phyloP scores from a whole-genome alignment of 2,329 filamentous ascomycete species.

The Coniella lustricola region DNA sequence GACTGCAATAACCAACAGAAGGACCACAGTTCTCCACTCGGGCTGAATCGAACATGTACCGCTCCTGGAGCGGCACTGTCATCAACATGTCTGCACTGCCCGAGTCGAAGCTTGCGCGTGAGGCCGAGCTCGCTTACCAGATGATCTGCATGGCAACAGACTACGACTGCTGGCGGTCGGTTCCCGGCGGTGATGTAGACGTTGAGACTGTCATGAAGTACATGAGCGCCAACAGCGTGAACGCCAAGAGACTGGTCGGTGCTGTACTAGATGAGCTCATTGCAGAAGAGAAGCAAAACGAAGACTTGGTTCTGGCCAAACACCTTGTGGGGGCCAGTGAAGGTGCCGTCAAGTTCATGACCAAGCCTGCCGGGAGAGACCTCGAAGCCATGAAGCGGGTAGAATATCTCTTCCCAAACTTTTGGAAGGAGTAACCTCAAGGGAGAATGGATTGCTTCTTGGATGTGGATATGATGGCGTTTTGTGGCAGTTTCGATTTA shows the following conservation, averaged over 20 bases:
- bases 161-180: constrained; percentile 95
- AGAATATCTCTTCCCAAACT: constrained; percentile 81
- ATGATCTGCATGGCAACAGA: constrained; percentile 99
- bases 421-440: constrained; percentile 41
- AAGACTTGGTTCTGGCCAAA: constrained; percentile 68
- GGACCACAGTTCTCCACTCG: constrained; percentile 97
- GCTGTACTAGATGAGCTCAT: constrained; percentile 77
- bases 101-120: constrained; percentile 90
- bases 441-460: neutral
- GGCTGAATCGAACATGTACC: constrained; percentile 92
- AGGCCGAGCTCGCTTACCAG: constrained; percentile 94
- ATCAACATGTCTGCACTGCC: constrained; percentile 98
- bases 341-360: constrained; percentile 75
- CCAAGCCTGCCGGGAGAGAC: constrained; percentile 66
- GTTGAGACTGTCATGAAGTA: constrained; percentile 96
- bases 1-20: constrained; percentile 47
- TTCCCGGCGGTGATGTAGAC: constrained; percentile 63
- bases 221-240: constrained; percentile 88
- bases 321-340: constrained; percentile 71
- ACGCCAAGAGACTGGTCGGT: constrained; percentile 77
- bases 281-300: constrained; percentile 56
- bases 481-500: neutral
- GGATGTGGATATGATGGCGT: neutral
- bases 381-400: constrained; percentile 72
- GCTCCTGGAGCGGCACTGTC: constrained; percentile 83